Evolutionary conservation across 2,329 filamentous ascomycete species (phyloP).

Genomic region (Phaeosphaeriaceae sp.): DNA sequence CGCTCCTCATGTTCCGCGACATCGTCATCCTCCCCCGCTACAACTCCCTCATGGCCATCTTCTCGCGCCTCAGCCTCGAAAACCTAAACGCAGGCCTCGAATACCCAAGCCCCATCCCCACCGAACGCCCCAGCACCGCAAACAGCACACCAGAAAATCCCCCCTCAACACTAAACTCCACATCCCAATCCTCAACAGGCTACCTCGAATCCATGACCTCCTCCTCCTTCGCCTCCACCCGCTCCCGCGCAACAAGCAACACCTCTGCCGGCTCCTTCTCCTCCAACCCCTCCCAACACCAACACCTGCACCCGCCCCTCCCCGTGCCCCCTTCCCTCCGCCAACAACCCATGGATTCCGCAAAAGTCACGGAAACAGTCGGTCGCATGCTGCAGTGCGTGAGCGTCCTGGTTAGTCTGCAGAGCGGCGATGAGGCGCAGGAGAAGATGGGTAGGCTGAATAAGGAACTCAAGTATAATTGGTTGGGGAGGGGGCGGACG

Average conservation of each 20-base stretch:
- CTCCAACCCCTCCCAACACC: slow-evolving; percentile 36
- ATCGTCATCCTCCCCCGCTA: slow-evolving; percentile 86
- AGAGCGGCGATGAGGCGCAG: slow-evolving; percentile 73
- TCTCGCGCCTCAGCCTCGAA: slow-evolving; percentile 86
- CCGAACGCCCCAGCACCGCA: slow-evolving; percentile 41
- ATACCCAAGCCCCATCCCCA: slow-evolving; percentile 34
- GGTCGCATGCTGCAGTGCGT: slow-evolving; percentile 96
- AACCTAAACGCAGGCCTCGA: slow-evolving; percentile 62
- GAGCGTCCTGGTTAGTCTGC: slow-evolving; percentile 82
- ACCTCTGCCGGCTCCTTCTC: slow-evolving; percentile 64
- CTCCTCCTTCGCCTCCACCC: slow-evolving; percentile 57
- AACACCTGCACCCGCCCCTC: slow-evolving; percentile 22
- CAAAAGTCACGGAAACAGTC: slow-evolving; percentile 90
- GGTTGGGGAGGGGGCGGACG: slow-evolving; percentile 88
- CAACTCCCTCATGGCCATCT: slow-evolving; percentile 85
- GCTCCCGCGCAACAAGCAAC: slow-evolving; percentile 85
- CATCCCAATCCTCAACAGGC: slow-evolving; percentile 73
- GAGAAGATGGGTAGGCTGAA: slow-evolving; percentile 82
- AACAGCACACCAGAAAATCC: slow-evolving; percentile 17
- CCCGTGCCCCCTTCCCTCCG: slow-evolving; percentile 28
- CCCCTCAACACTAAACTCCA: slow-evolving; percentile 46
- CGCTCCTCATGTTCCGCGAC: slow-evolving; percentile 87
- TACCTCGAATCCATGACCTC: slow-evolving; percentile 72
- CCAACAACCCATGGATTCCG: slow-evolving; percentile 55
- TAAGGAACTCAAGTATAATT: slow-evolving; percentile 92